Base-by-base conservation (phyloP, 2,329 filamentous ascomycete genomes). In the Clarireedia homoeocarpa region DNA sequence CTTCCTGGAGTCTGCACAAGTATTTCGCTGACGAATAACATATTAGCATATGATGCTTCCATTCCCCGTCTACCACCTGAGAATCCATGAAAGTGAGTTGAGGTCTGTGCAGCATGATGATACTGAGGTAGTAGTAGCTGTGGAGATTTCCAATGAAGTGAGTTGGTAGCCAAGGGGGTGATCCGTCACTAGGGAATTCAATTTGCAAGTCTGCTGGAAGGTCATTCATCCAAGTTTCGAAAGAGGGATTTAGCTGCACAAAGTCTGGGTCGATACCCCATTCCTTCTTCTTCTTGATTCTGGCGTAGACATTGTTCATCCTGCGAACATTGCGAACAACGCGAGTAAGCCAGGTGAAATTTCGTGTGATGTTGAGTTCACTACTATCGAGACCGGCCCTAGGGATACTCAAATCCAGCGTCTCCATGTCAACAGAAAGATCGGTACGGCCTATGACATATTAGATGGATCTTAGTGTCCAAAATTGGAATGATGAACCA, bases 91-190 rank as follows among this genome's bases (percentile, higher is more conserved):
- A 85, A 12, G 85, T 84, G 40, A 97, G 74, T 66, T 96, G 91
- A 20, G 92, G 91, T 44, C 92, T 82, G 69, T 95, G 87, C 57
- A 95, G 85, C 71, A 97, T 84, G 54, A 97, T 90, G 49, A 92
- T 79, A 14, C 84, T 86, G 17, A 97, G 77, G 63, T 95, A 85
- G 70, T 94, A 91, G 71, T 97, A 95, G 2, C 85, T 86, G 68
- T 96, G 89, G 71, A 96, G 77, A 67, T 96, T 95, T 38, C 89
- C 92, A 48, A 95, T 78, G 66, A 91, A 96, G 63, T 95, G 88
- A 6, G 89, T 92, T 2, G 89, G 82, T 17, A 96, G 77, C 85
- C 88, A 94, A 0, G 91, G 91, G 2, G 89, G 79, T 3, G 87
- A 88, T 49, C 86, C 88, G 66, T 95, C 89, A 0, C 81, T 71